Conservation (phyloP, 495 filamentous ascomycete species). For the Trichoderma virens region DNA sequence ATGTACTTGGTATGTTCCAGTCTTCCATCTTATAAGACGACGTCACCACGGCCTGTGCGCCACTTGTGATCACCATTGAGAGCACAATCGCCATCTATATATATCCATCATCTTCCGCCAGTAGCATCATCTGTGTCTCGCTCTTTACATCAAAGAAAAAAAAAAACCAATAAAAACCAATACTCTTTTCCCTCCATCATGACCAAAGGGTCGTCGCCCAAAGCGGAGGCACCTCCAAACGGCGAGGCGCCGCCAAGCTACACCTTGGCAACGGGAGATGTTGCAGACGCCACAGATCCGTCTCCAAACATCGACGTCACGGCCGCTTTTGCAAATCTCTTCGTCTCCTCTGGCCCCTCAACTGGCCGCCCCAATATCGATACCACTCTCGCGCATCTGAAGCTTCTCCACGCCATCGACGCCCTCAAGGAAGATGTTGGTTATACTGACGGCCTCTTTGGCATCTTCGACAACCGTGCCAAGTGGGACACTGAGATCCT, state of each 20-base stretch:
- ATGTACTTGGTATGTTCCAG: too few relatives aligned
- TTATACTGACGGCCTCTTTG: slow-evolving; percentile 57
- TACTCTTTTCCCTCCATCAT: neutral
- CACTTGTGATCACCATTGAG: too few relatives aligned
- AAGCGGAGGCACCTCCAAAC: neutral
- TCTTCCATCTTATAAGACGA: too few relatives aligned
- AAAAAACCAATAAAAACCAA: neutral
- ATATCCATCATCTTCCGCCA: too few relatives aligned
- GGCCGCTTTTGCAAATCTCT: slow-evolving; percentile 35
- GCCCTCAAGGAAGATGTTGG: slow-evolving; percentile 58
- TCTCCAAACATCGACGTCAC: slow-evolving; percentile 23
- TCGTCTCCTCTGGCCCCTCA: slow-evolving; percentile 19
- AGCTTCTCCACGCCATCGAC: slow-evolving; percentile 64
- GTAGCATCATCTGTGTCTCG: too few relatives aligned
- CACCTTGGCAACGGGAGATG: neutral
- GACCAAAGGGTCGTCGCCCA: neutral
- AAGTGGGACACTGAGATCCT: slow-evolving; percentile 20
- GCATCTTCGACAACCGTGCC: slow-evolving; percentile 47
- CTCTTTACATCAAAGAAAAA: neutral
- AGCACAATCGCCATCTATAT: too few relatives aligned
- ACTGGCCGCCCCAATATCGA: slow-evolving; percentile 22
- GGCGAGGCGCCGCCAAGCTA: neutral
- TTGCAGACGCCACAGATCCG: neutral
- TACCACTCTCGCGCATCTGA: slow-evolving; percentile 65
- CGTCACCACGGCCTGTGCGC: too few relatives aligned